Base-by-base conservation (phyloP, 73 alveolate species). In the Paramecium sexaurelia region DNA sequence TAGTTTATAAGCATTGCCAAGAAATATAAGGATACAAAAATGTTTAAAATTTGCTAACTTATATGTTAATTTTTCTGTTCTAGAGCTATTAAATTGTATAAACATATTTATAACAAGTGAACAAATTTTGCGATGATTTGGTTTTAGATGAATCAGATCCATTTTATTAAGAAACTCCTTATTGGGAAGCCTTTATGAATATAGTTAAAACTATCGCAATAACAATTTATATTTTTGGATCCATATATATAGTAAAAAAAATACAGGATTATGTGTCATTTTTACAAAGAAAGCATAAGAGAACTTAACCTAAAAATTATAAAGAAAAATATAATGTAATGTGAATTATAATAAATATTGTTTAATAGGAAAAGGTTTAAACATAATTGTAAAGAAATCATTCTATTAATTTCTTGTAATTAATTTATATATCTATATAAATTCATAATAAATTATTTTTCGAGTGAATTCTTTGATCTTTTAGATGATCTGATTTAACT, bases 311-410 rank as follows among this genome's bases (percentile, higher is more conserved):
- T 8, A 61, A 61, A 32, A 61, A 61, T 27, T 26, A 29, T 61
- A 61, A 32, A 32, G 83, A 61, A 61, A 61, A 61, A 61, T 61
- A 61, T 61, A 61, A 26, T 61, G 83, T 61, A 22, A 61, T 61
- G 83, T 61, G 83, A 61, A 61, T 61, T 26, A 24, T 26, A 61
- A 61, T 61, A 61, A 26, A n/a, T n/a, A n/a, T n/a, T n/a, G n/a
- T n/a, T n/a, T n/a, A n/a, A n/a, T n/a, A n/a, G n/a, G n/a, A n/a
- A n/a, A n/a, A n/a, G n/a, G n/a, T n/a, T n/a, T n/a, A n/a, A n/a
- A n/a, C n/a, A n/a, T n/a, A n/a, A n/a, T n/a, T n/a, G n/a, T n/a
- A n/a, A n/a, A n/a, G n/a, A n/a, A n/a, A n/a, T n/a, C n/a, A n/a
- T n/a, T n/a, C n/a, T n/a, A n/a, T n/a, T n/a, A n/a, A n/a, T n/a